Evolutionary conservation across 2,329 filamentous ascomycete genomes (phyloP), one percentile per base, ranked within the genome.

Genomic region (Hypoxylon sp.): DNA sequence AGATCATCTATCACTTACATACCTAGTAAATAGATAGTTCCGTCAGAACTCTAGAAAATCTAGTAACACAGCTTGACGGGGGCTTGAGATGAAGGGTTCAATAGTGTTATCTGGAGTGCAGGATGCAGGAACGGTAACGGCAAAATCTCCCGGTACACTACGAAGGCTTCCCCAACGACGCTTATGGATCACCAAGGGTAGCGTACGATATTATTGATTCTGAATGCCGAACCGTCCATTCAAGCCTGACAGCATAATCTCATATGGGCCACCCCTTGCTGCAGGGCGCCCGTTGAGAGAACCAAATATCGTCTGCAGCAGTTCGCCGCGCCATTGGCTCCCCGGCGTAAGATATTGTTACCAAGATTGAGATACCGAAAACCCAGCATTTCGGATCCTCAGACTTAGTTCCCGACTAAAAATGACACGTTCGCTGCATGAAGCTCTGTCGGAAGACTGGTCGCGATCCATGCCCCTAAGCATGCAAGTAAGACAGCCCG

Each of bases 401-500:
- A 45, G 20, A 26, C 3, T 49, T 48, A 40, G 53, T 40, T 44
- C 24, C 40, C 44, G 40, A 48, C 30, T 45, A 57, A 48, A 57
- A 49, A 57, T 57, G 44, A 57, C 53, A 46, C n/a, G 30, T 55
- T 20, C 9, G 33, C n/a, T 48, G 53, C 32, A 54, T 48, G 33
- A 32, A 40, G 16, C 40, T 44, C 51, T 38, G 52, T 60, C 56
- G 60, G 59, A 55, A 60, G 51, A 46, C 32, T 40, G 52, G 26
- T 14, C 42, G 49, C 59, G 52, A 58, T 57, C 51, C 42, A 59
- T 57, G 52, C 44, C 40, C 40, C 14, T 20, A 36, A 16, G 38
- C 22, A 53, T 62, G 58, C 49, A 63, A 26, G 54, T 60, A 59
- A 52, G 54, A 60, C 20, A 32, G 6, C 26, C 50, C 54, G 45